Evolutionary conservation across 495 filamentous ascomycete species (phyloP).

Genomic region (Eremomyces bilateralis): DNA sequence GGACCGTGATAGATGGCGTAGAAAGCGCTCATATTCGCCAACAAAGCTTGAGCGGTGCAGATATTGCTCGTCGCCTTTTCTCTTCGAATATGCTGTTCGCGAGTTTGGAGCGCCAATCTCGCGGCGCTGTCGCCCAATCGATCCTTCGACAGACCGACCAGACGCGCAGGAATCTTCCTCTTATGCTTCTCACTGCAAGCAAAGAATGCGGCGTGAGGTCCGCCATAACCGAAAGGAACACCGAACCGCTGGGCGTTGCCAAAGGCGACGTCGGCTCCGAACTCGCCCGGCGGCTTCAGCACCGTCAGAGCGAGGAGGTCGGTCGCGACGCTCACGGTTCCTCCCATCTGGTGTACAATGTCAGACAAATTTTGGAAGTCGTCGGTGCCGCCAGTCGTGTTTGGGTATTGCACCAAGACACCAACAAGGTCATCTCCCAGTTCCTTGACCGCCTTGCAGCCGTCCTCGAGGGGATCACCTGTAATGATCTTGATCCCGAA

Average conservation of each 20-base stretch:
- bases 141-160: slow-evolving; percentile 88
- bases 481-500: slow-evolving; percentile 68
- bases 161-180: slow-evolving; percentile 83
- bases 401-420: slow-evolving; percentile 85
- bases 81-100: slow-evolving; percentile 91
- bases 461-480: slow-evolving; percentile 44
- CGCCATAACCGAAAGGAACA: slow-evolving; percentile 84
- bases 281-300: slow-evolving; percentile 82
- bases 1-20: slow-evolving; percentile 98
- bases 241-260: slow-evolving; percentile 90
- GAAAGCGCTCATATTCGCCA: slow-evolving; percentile 94
- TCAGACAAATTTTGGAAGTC: slow-evolving; percentile 57
- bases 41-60: slow-evolving; percentile 84
- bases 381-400: slow-evolving; percentile 64
- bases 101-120: slow-evolving; percentile 73
- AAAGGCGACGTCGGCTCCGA: slow-evolving; percentile 92
- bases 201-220: slow-evolving; percentile 95
- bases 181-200: slow-evolving; percentile 83
- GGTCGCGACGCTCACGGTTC: slow-evolving; percentile 72
- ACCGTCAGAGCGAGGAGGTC: slow-evolving; percentile 81
- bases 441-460: slow-evolving; percentile 39
- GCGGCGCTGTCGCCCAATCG: slow-evolving; percentile 68
- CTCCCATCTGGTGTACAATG: slow-evolving; percentile 55
- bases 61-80: slow-evolving; percentile 99
- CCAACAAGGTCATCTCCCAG: slow-evolving; percentile 72